Conservation (phyloP, 73 alveolate genomes). For the Uronychia setigera region DNA sequence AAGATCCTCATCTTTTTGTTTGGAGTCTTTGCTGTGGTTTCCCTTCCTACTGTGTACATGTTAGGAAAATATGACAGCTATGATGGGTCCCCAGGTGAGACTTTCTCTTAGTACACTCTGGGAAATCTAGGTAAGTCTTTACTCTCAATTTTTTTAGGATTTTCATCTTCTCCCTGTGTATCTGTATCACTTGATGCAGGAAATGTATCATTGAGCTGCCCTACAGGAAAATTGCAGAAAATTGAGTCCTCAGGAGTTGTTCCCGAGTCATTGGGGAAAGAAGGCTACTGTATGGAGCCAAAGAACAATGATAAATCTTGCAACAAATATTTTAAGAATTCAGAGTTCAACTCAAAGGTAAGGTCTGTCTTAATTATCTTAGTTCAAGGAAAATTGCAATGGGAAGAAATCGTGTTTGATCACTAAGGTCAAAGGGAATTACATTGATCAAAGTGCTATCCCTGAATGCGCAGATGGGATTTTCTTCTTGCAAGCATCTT, state of each 20-base stretch:
- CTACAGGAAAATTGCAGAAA: not conserved
- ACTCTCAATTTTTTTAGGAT: constrained; percentile 35
- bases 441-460: not conserved
- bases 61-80: constrained; percentile 24
- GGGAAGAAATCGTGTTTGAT: too few species aligned
- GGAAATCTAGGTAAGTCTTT: constrained; percentile 28
- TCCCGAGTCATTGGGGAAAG: not conserved
- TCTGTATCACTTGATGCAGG: constrained; percentile 26
- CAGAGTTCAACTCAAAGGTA: not conserved
- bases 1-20: constrained; percentile 25
- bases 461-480: constrained; percentile 17
- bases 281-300: not conserved
- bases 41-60: constrained; percentile 47
- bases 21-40: constrained; percentile 32
- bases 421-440: not conserved
- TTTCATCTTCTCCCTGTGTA: constrained; percentile 39
- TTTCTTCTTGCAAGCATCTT: constrained; percentile 33
- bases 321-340: not conserved
- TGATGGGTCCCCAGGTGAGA: not conserved
- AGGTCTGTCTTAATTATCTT: not conserved
- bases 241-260: not conserved
- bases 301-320: not conserved
- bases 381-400: not conserved
- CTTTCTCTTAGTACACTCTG: constrained; percentile 20
- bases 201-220: not conserved